Conservation (phyloP, 495 filamentous ascomycete species). For the Glarea lozoyensis region DNA sequence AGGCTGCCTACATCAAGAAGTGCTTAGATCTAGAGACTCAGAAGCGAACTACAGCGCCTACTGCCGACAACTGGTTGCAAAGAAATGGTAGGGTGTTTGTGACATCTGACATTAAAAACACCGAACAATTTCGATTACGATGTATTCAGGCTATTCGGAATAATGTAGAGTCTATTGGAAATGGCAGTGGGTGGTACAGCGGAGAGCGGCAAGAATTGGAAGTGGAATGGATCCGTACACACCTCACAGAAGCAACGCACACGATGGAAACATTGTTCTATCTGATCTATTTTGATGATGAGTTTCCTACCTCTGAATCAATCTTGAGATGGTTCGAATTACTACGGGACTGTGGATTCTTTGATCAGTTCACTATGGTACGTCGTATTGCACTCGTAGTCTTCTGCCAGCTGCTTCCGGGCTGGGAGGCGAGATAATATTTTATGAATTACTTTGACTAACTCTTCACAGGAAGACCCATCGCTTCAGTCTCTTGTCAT, state of each 20-base stretch:
- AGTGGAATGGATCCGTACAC: conserved; percentile 50
- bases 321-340: conserved; percentile 68
- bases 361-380: conserved; percentile 50
- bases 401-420: no score
- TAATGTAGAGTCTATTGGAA: conserved; percentile 35
- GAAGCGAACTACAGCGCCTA: conserved; percentile 4
- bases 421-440: no score
- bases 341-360: conserved; percentile 54
- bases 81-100: conserved; percentile 1
- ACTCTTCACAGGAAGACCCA: conserved; percentile 21
- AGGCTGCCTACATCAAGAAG: not conserved
- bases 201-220: conserved; percentile 40
- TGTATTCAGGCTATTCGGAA: conserved; percentile 37
- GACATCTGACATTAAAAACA: no score
- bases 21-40: not conserved
- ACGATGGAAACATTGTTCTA: conserved; percentile 67
- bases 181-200: conserved; percentile 45
- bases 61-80: not conserved
- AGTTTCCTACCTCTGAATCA: conserved; percentile 46
- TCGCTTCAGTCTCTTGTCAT: conserved; percentile 44
- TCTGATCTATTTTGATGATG: conserved; percentile 46
- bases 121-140: conserved; percentile 12
- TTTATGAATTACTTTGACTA: conserved; percentile 17
- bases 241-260: conserved; percentile 60
- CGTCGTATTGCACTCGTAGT: conserved; percentile 19